Conservation (phyloP, 106 monocot genomes). For the Triglochin maritima region DNA sequence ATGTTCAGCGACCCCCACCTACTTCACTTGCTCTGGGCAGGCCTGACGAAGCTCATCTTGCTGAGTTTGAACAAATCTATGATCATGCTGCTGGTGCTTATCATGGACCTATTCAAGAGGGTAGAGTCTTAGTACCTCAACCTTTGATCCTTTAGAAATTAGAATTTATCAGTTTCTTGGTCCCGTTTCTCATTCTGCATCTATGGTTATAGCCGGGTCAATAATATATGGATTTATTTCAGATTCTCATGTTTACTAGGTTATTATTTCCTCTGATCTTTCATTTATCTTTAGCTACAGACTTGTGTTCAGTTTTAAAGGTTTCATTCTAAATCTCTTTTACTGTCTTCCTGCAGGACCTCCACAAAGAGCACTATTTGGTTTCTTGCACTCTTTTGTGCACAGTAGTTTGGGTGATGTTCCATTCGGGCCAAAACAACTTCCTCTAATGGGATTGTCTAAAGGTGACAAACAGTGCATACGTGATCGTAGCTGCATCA, state of each 20-base stretch:
- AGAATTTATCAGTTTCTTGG: too few species aligned
- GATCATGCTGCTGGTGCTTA: conserved; percentile 15
- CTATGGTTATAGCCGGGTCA: too few species aligned
- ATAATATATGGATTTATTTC: too few species aligned
- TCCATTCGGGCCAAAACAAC: conserved; percentile 65
- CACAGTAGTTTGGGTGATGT: conserved; percentile 63
- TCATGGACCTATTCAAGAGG: conserved; percentile 33
- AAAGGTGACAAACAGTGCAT: conserved; percentile 94
- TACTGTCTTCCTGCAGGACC: conserved; percentile 41
- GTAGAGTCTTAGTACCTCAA: conserved; percentile 14
- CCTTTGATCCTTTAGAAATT: neutral
- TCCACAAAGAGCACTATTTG: conserved; percentile 79
- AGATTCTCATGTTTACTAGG: too few species aligned
- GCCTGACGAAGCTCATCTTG: conserved; percentile 21
- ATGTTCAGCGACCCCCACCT: conserved; percentile 30
- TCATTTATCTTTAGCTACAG: too few species aligned
- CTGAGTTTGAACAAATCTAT: conserved; percentile 54
- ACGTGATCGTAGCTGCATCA: conserved; percentile 91
- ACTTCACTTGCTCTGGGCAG: conserved; percentile 26
- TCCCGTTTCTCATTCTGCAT: too few species aligned
- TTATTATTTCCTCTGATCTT: too few species aligned
- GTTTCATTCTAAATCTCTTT: too few species aligned
- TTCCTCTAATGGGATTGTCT: conserved; percentile 84
- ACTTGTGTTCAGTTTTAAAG: neutral
- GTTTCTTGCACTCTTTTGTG: conserved; percentile 81